These are phyloP conservation scores for Halophytophthora batemanensis DNA, from an alignment of 352 stramenopile species.

Conservation along the genomic window DNA sequence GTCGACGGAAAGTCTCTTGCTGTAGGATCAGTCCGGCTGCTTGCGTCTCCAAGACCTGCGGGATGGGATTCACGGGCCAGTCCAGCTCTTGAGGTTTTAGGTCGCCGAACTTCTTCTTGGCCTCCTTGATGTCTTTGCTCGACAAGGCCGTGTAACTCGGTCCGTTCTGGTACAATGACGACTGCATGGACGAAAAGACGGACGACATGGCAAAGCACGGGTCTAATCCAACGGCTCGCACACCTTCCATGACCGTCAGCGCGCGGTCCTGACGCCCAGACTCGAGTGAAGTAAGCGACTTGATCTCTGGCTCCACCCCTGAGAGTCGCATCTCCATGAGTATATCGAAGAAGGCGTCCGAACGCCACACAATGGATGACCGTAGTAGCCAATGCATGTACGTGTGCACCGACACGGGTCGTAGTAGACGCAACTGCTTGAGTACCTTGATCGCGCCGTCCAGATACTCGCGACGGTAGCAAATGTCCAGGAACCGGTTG, in stretches of 20 bases:
- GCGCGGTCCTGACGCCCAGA: constrained; percentile 78
- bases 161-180: constrained; percentile 65
- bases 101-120: constrained; percentile 61
- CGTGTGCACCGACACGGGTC: constrained; percentile 59
- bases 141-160: constrained; percentile 48
- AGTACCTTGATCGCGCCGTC: constrained; percentile 76
- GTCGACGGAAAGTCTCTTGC: constrained; percentile 81
- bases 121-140: constrained; percentile 40
- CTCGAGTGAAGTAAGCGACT: constrained; percentile 82
- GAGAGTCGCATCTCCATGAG: constrained; percentile 86
- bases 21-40: constrained; percentile 75
- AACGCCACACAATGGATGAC: constrained; percentile 73
- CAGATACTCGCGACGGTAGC: constrained; percentile 72
- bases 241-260: constrained; percentile 86
- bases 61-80: constrained; percentile 75
- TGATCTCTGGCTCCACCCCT: constrained; percentile 76
- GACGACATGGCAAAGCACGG: constrained; percentile 86
- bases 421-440: constrained; percentile 69
- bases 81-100: constrained; percentile 51
- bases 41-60: constrained; percentile 80
- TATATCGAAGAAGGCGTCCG: constrained; percentile 83
- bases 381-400: constrained; percentile 87
- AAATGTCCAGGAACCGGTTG: constrained; percentile 75
- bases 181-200: constrained; percentile 81
- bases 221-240: constrained; percentile 76